phyloP scores from a whole-genome alignment of 306 rosid genomes.

The Pyrus pyrifolia region DNA sequence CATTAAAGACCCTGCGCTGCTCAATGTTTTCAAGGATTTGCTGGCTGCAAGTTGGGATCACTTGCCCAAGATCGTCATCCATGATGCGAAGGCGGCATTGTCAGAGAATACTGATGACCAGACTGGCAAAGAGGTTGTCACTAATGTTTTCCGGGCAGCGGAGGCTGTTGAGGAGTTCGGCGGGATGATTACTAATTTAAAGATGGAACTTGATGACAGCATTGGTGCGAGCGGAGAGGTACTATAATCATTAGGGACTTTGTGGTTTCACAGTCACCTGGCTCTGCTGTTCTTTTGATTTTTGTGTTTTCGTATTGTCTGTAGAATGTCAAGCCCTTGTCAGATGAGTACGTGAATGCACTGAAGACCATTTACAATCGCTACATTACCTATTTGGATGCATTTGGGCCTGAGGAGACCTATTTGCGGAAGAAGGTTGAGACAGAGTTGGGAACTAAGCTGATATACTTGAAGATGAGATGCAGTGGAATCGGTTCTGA shows the following conservation, averaged over 20 bases:
- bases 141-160: constrained; percentile 68
- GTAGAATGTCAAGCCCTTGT: constrained; percentile 62
- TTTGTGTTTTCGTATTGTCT: constrained; percentile 17
- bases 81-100: constrained; percentile 50
- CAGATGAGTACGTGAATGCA: constrained; percentile 55
- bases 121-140: constrained; percentile 54
- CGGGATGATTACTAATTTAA: constrained; percentile 46
- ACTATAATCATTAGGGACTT: constrained; percentile 8
- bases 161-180: constrained; percentile 81
- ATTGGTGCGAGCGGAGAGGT: constrained; percentile 89
- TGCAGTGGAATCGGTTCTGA: constrained; percentile 71
- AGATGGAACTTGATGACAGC: constrained; percentile 80
- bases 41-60: constrained; percentile 70
- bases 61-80: constrained; percentile 35
- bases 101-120: constrained; percentile 61
- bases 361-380: constrained; percentile 49
- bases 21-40: constrained; percentile 68
- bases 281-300: not conserved
- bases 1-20: constrained; percentile 55
- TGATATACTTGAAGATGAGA: constrained; percentile 92
- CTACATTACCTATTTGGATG: constrained; percentile 67
- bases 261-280: not conserved
- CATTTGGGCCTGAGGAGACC: constrained; percentile 75
- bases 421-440: constrained; percentile 92
- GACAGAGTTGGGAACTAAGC: constrained; percentile 72